phyloP scores from a whole-genome alignment of 1,284 basidiomycete genomes.

The Fomitiporia mediterranea region DNA sequence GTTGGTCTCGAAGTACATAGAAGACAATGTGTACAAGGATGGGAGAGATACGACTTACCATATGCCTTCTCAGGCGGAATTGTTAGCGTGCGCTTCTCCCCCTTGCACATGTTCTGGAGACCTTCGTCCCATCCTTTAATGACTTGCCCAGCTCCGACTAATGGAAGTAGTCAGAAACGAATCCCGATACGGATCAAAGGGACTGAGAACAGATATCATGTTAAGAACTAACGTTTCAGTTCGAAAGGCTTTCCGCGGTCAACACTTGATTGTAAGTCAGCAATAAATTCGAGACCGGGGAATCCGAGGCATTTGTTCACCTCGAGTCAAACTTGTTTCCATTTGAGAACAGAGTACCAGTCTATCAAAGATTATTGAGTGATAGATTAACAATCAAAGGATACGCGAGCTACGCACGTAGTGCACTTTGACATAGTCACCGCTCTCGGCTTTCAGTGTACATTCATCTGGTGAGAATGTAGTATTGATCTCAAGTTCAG shows the following conservation, averaged over 20 bases:
- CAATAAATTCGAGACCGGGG: neutral
- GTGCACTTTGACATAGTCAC: constrained; percentile 71
- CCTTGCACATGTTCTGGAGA: constrained; percentile 79
- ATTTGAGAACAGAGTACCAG: constrained; percentile 66
- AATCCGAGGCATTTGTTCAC: constrained; percentile 31
- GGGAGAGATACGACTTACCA: constrained; percentile 47
- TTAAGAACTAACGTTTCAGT: constrained; percentile 53
- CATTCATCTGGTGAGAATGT: constrained; percentile 60
- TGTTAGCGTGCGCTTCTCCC: constrained; percentile 88
- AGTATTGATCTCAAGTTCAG: constrained; percentile 56
- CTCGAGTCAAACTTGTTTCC: constrained; percentile 84
- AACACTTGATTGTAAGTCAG: constrained; percentile 34
- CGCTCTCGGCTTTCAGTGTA: constrained; percentile 50
- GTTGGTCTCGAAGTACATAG: neutral
- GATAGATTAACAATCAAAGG: neutral
- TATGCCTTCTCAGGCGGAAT: constrained; percentile 79
- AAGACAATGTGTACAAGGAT: neutral
- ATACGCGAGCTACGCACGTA: constrained; percentile 51
- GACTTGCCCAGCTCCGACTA: constrained; percentile 77
- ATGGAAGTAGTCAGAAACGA: constrained; percentile 3
- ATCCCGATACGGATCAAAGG: neutral
- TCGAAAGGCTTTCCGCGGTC: constrained; percentile 67
- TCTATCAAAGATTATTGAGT: constrained; percentile 37
- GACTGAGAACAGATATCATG: neutral
- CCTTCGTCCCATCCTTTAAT: constrained; percentile 83